Evolutionary conservation across 345 rosid genomes (phyloP), one percentile per base, ranked within the genome.

Genomic region (Arabidopsis thaliana): DNA sequence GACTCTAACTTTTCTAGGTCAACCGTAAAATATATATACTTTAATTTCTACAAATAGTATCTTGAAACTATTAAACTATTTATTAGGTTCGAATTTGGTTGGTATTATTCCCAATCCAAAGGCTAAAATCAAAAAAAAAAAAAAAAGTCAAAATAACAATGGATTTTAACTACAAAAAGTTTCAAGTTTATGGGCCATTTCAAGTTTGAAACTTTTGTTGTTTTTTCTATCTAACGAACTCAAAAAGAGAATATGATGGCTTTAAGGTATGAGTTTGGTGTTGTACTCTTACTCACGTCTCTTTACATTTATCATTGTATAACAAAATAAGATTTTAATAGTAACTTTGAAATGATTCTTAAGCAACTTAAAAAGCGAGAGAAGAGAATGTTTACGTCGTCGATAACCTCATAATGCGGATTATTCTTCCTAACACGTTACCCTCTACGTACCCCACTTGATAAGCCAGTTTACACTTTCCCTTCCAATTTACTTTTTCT

Each of bases 231-330:
- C n/a, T 59, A 75, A 60, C 74, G 48, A 75, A 75, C 63, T 42
- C 11, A 60, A 46, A 48, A 51, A 42, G 40, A 68, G 74, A 76
- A 60, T 68, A 67, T 67, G 78, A 75, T 74, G 53, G 73, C 78
- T 67, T 74, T 74, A 74, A 48, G 67, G 73, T 67, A 75, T 42
- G 79, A 68, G 74, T 68, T 75, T 68, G 79, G 74, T 60, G 79
- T 51, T 68, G 79, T 66, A 68, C 63, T 67, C 69, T 67, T 75
- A 10, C 50, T 75, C 79, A 75, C 63, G 74, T 60, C 74, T 40
- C 73, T 59, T 67, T 67, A 40, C 61, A 23, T 59, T 75, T 57
- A 67, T 75, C 53, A 59, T 59, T 66, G 28, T 33, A 53, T 53
- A 10, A 4, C 24, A 34, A 34, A 12, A 24, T 11, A 59, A 67